Percentiles rank a stretch among this genome's conserved stretches.
Evolutionary conservation across 352 stramenopile genomes (phyloP).

Genomic region (Globisporangium spiculum): DNA sequence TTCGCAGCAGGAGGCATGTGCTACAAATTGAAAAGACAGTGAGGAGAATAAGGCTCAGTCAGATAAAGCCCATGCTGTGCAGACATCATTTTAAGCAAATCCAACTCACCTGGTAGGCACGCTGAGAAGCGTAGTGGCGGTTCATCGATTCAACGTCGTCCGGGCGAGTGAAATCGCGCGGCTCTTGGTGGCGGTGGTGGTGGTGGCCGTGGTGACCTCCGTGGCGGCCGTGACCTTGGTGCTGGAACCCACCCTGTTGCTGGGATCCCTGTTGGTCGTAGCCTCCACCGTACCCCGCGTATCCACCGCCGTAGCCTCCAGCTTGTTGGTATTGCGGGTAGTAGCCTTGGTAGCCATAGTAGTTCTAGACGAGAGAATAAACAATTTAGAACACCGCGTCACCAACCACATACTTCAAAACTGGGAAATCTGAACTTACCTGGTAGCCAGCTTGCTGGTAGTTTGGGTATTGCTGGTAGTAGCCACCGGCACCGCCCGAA

Average conservation of each 20-base stretch:
- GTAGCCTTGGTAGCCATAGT: constrained; percentile 65
- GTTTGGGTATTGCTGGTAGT: constrained; percentile 51
- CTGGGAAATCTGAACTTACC: constrained; percentile 15
- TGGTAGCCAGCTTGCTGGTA: constrained; percentile 39
- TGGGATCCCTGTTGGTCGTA: constrained; percentile 46
- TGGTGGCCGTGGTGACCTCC: constrained; percentile 41
- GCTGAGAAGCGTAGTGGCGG: constrained; percentile 71
- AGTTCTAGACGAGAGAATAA: constrained; percentile 26
- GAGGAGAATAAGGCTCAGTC: neutral
- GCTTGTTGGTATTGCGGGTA: constrained; percentile 53
- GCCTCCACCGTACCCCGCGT: constrained; percentile 47
- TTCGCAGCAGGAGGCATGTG: constrained; percentile 67
- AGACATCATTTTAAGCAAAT: neutral
- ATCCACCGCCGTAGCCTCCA: constrained; percentile 29
- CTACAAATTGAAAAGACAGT: constrained; percentile 23
- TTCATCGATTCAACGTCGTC: constrained; percentile 80
- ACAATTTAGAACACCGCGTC: neutral
- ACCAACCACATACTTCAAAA: neutral
- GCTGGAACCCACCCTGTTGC: constrained; percentile 34
- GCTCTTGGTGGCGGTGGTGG: constrained; percentile 39
- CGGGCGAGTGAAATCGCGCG: constrained; percentile 66
- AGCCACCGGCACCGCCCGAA: constrained; percentile 28
- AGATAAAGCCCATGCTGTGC: neutral
- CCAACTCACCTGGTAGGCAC: constrained; percentile 66
- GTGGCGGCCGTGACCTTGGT: constrained; percentile 29